Conservation (phyloP, 1,284 basidiomycete genomes). For the Cutaneotrichosporon sp. region DNA sequence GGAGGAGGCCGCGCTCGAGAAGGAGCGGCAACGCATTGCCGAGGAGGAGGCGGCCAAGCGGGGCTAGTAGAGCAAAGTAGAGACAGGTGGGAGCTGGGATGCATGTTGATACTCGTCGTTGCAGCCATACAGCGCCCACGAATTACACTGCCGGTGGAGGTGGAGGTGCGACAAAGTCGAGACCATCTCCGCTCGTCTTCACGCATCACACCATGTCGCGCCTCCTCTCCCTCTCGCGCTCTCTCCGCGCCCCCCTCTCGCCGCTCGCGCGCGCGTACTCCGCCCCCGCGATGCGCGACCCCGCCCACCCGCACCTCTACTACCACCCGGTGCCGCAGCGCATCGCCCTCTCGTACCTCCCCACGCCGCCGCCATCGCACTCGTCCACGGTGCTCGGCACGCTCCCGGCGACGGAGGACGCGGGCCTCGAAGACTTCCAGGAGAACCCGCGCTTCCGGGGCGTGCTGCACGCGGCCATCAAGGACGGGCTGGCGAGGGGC, state of each 20-base stretch:
- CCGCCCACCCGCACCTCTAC: slow-evolving; percentile 44
- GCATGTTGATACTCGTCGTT: not conserved
- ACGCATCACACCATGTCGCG: not conserved
- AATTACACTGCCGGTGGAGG: not conserved
- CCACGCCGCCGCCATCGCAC: slow-evolving; percentile 23
- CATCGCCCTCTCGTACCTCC: slow-evolving; percentile 41
- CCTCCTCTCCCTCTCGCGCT: not conserved
- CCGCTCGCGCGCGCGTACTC: not conserved
- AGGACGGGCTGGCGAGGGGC: slow-evolving; percentile 28
- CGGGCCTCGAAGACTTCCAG: slow-evolving; percentile 39
- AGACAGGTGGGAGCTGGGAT: too few species aligned
- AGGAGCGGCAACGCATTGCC: not conserved
- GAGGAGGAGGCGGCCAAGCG: not conserved
- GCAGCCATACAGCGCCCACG: not conserved
- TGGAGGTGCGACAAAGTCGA: too few species aligned
- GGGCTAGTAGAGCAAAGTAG: too few species aligned
- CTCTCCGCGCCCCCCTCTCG: not conserved
- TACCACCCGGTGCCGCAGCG: slow-evolving; percentile 33
- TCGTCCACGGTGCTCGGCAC: slow-evolving; percentile 37
- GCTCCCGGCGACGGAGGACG: slow-evolving; percentile 34
- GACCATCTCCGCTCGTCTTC: not conserved
- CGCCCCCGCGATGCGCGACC: slow-evolving; percentile 26
- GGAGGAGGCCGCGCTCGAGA: not conserved
- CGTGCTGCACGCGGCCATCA: slow-evolving; percentile 34
- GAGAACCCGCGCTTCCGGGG: slow-evolving; percentile 41